Evolutionary conservation across 1,284 basidiomycete genomes (phyloP).

Genomic region (Phylloboletellus chloephorus): DNA sequence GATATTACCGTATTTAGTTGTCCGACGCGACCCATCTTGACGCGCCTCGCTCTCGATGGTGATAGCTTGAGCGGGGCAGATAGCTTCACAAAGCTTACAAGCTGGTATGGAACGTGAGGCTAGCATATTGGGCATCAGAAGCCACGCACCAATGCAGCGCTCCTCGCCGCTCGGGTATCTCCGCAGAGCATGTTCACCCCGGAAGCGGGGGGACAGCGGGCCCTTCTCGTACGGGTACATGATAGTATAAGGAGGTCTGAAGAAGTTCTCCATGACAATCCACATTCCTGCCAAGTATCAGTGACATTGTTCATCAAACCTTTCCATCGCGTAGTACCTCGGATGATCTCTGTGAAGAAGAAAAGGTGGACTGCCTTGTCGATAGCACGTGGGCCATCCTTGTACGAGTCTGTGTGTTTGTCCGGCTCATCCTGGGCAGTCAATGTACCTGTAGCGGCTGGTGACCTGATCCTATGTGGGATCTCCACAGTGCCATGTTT

Average conservation of each 20-base stretch:
- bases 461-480: conserved; percentile 29
- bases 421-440: conserved; percentile 42
- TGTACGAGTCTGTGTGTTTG: conserved; percentile 61
- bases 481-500: conserved; percentile 21
- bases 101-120: conserved; percentile 45
- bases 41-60: conserved; percentile 98
- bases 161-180: conserved; percentile 98
- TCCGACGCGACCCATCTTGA: conserved; percentile 92
- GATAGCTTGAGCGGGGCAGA: conserved; percentile 98
- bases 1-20: conserved; percentile 85
- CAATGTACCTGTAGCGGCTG: conserved; percentile 37
- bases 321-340: conserved; percentile 57
- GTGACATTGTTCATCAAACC: background rate
- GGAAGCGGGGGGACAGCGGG: conserved; percentile 94
- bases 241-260: conserved; percentile 97
- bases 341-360: conserved; percentile 97
- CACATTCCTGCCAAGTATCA: conserved; percentile 75
- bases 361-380: conserved; percentile 96
- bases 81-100: conserved; percentile 99
- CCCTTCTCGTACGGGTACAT: conserved; percentile 99
- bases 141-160: conserved; percentile 85
- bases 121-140: background rate
- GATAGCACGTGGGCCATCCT: conserved; percentile 78
- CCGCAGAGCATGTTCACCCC: conserved; percentile 97
- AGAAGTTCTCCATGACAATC: conserved; percentile 98